Evolutionary conservation across 2,329 filamentous ascomycete species (phyloP).

Genomic region (Venturiaceae sp.): DNA sequence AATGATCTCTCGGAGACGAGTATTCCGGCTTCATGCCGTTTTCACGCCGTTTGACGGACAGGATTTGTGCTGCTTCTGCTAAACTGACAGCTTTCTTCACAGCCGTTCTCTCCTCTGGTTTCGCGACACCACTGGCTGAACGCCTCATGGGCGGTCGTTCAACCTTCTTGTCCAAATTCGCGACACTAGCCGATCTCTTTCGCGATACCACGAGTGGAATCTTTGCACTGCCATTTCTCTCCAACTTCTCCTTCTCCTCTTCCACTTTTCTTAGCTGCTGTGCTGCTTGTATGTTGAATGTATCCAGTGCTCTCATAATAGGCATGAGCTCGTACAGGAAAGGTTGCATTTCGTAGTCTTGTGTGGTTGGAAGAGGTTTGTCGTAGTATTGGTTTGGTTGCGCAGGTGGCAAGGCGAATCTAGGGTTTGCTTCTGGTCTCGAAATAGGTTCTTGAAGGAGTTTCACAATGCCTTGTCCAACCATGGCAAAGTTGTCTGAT

Average conservation of each 20-base stretch:
- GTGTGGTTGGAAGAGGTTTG: neutral
- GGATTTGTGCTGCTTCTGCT: neutral
- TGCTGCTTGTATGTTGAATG: neutral
- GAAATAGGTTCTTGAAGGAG: neutral
- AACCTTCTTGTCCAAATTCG: neutral
- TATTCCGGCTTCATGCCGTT: neutral
- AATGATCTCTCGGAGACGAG: neutral
- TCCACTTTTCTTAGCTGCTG: neutral
- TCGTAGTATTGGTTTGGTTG: neutral
- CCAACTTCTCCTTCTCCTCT: neutral
- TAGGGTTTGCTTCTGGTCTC: neutral
- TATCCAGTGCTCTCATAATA: neutral
- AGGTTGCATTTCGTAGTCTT: neutral
- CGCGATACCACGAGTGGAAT: neutral
- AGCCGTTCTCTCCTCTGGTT: neutral
- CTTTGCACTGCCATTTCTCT: neutral
- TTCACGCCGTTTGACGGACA: neutral
- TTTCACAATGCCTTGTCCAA: neutral
- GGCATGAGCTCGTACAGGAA: neutral
- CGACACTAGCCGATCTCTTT: neutral
- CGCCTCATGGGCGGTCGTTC: neutral
- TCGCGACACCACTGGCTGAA: neutral
- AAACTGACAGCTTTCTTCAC: neutral
- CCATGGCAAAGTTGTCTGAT: neutral
- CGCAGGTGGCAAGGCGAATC: neutral